phyloP scores from a whole-genome alignment of 768 basidiomycete genomes.

The Asterophora lycoperdoides region DNA sequence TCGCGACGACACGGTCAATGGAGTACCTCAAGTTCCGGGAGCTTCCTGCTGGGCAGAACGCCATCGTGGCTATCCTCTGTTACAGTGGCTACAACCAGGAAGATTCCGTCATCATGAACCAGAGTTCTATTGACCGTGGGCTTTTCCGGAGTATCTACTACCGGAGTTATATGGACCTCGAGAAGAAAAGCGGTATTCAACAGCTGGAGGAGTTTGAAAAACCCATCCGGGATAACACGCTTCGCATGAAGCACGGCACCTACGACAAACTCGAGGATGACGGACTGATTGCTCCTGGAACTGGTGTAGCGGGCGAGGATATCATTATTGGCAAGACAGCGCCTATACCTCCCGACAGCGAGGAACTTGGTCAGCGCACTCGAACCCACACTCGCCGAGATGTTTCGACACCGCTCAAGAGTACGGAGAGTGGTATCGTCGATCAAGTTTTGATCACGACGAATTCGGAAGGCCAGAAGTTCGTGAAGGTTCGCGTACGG shows the following conservation, averaged over 20 bases:
- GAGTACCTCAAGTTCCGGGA: conserved; percentile 99
- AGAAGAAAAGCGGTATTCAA: conserved; percentile 92
- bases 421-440: conserved; percentile 95
- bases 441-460: conserved; percentile 97
- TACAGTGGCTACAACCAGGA: conserved; percentile 99
- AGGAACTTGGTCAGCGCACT: conserved; percentile 96
- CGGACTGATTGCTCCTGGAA: conserved; percentile 93
- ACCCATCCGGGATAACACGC: conserved; percentile 86
- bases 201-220: conserved; percentile 96
- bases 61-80: conserved; percentile 95
- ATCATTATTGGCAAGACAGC: conserved; percentile 99
- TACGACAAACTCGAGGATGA: conserved; percentile 98
- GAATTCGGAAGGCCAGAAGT: conserved; percentile 93
- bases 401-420: conserved; percentile 96
- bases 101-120: conserved; percentile 99
- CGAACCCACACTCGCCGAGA: conserved; percentile 90
- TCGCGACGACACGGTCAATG: conserved; percentile 98
- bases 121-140: conserved; percentile 96
- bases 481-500: conserved; percentile 95
- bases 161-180: conserved; percentile 96
- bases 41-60: conserved; percentile 98
- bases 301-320: conserved; percentile 92
- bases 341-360: conserved; percentile 92
- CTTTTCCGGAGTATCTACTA: conserved; percentile 99
- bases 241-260: conserved; percentile 96